Conservation (phyloP, 306 rosid genomes). For the Pueraria montana region DNA sequence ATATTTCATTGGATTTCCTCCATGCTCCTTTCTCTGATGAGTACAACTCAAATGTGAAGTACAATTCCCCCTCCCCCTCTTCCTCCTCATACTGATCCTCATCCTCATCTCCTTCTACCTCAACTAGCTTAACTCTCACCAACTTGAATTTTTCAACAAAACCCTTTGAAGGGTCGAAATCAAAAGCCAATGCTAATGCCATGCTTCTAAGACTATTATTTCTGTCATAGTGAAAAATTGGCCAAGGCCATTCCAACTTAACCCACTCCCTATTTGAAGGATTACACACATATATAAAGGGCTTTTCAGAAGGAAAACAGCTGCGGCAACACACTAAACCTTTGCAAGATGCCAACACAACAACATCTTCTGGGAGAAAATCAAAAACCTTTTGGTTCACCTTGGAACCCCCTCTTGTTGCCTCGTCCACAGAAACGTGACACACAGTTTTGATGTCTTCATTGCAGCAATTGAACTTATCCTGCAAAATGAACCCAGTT, state of each 20-base stretch:
- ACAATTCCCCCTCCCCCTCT: conserved; percentile 30
- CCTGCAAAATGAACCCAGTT: conserved; percentile 66
- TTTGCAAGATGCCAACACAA: conserved; percentile 59
- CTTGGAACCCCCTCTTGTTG: background rate
- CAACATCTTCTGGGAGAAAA: conserved; percentile 70
- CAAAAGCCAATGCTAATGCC: conserved; percentile 58
- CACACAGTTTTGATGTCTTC: conserved; percentile 53
- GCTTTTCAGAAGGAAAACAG: conserved; percentile 50
- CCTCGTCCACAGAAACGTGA: conserved; percentile 45
- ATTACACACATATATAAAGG: conserved; percentile 67
- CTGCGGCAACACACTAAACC: conserved; percentile 73
- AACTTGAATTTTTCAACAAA: conserved; percentile 49
- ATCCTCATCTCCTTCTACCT: conserved; percentile 33
- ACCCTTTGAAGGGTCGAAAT: conserved; percentile 55
- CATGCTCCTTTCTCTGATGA: conserved; percentile 56
- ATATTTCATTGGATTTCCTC: conserved; percentile 60
- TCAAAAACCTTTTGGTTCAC: conserved; percentile 41
- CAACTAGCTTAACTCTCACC: conserved; percentile 51
- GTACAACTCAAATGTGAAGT: conserved; percentile 59
- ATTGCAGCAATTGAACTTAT: conserved; percentile 46
- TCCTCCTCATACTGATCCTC: conserved; percentile 1
- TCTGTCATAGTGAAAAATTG: background rate
- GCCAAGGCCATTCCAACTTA: conserved; percentile 39
- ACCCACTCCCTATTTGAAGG: conserved; percentile 61
- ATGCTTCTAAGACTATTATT: conserved; percentile 31